These are phyloP conservation scores for Cladosporium sphaerospermum DNA, from an alignment of 2,329 filamentous ascomycete genomes.

Conservation along the genomic window DNA sequence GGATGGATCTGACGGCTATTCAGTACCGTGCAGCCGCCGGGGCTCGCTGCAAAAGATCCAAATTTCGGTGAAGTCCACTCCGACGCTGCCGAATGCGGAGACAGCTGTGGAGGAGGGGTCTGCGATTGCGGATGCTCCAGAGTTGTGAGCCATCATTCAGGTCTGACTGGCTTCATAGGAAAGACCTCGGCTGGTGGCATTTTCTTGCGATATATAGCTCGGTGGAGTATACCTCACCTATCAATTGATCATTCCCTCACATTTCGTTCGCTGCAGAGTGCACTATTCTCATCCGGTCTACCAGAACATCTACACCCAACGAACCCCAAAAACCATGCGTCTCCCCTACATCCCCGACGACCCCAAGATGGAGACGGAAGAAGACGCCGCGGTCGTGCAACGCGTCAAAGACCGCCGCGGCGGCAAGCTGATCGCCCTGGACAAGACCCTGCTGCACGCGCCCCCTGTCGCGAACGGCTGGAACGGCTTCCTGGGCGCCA, in stretches of 20 bases:
- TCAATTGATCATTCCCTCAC: too few relatives aligned
- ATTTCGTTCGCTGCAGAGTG: neutral
- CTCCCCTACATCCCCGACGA: conserved; percentile 49
- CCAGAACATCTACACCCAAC: neutral
- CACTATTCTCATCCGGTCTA: neutral
- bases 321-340: conserved; percentile 40
- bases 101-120: neutral
- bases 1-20: neutral
- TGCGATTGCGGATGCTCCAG: too few relatives aligned
- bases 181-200: too few relatives aligned
- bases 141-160: too few relatives aligned
- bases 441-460: conserved; percentile 49
- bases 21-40: too few relatives aligned
- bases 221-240: too few relatives aligned
- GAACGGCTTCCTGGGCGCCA: conserved; percentile 52
- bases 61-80: neutral
- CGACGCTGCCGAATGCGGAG: neutral
- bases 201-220: too few relatives aligned
- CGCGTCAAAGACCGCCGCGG: conserved; percentile 48
- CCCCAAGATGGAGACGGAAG: conserved; percentile 39
- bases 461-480: conserved; percentile 53
- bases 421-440: conserved; percentile 46
- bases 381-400: conserved; percentile 46
- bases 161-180: too few relatives aligned
- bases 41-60: neutral